These are phyloP conservation scores for Aspergillus affinis DNA, from an alignment of 495 filamentous ascomycete species.

Conservation along the genomic window DNA sequence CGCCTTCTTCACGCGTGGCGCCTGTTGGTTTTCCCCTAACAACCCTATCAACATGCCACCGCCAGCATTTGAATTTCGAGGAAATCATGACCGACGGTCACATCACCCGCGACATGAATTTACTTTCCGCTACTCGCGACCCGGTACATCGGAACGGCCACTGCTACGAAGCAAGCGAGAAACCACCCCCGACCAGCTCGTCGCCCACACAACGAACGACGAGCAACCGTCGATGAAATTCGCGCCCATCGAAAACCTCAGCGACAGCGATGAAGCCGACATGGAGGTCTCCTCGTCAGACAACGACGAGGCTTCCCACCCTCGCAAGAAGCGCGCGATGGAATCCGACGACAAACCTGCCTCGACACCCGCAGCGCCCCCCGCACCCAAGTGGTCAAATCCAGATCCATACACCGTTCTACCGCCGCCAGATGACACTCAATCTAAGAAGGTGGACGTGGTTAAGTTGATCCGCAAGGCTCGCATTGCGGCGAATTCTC, in stretches of 20 bases:
- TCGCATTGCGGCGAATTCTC: constrained; percentile 47
- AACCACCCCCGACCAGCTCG: constrained; percentile 38
- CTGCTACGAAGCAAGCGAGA: constrained; percentile 40
- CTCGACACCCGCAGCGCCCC: constrained; percentile 25
- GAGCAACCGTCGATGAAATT: constrained; percentile 40
- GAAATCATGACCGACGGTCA: constrained; percentile 30
- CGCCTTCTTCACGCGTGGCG: constrained; percentile 1
- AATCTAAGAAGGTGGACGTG: constrained; percentile 73
- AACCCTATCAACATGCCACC: constrained; percentile 15
- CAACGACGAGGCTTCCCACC: constrained; percentile 45
- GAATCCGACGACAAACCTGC: constrained; percentile 48
- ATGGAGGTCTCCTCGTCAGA: constrained; percentile 59
- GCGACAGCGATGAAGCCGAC: constrained; percentile 69
- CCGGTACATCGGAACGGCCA: constrained; percentile 45
- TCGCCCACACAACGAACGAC: constrained; percentile 21
- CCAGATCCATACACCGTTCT: constrained; percentile 86
- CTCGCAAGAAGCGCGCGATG: constrained; percentile 50
- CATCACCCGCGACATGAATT: constrained; percentile 33
- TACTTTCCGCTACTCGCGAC: constrained; percentile 43
- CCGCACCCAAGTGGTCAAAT: constrained; percentile 81
- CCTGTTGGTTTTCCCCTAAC: background rate
- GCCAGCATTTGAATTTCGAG: constrained; percentile 42
- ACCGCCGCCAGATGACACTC: constrained; percentile 66
- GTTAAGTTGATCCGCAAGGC: constrained; percentile 87
- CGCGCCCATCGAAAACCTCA: constrained; percentile 57